Percentiles rank a stretch among this genome's conserved stretches.
phyloP scores from a whole-genome alignment of 345 rosid genomes.

The Aurinia saxatilis region DNA sequence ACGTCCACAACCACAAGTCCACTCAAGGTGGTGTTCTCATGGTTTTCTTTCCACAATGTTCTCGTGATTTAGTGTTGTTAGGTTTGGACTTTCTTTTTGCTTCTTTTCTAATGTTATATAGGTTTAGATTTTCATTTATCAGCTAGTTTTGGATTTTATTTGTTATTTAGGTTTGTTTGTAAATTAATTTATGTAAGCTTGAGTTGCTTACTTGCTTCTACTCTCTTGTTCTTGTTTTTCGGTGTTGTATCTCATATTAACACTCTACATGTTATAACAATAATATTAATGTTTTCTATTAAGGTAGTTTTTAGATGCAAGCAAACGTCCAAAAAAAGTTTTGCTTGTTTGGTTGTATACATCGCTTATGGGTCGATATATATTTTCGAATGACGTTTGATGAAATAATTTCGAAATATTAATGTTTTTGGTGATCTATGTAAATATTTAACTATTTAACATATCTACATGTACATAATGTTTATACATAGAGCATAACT shows the following conservation, averaged over 20 bases:
- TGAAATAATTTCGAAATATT: background rate
- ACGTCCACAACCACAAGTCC: too few relatives aligned
- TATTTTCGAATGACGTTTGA: background rate
- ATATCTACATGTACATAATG: background rate
- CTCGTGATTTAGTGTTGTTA: background rate
- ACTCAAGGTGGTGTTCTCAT: background rate
- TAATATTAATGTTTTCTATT: background rate
- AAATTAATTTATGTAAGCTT: too few relatives aligned
- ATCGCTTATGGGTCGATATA: too few relatives aligned
- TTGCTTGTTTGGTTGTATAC: too few relatives aligned
- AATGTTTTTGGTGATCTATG: background rate
- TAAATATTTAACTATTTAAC: background rate
- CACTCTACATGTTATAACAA: background rate
- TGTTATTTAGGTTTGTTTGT: too few relatives aligned
- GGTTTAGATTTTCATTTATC: too few relatives aligned
- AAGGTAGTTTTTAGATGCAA: too few relatives aligned
- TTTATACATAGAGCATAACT: background rate
- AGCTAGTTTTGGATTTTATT: too few relatives aligned
- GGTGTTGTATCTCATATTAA: background rate
- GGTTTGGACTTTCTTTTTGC: too few relatives aligned
- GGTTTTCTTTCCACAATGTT: background rate
- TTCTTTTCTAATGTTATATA: too few relatives aligned
- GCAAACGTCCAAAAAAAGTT: too few relatives aligned
- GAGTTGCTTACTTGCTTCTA: too few relatives aligned
- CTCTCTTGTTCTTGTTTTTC: background rate